Percentiles rank a stretch among this genome's conserved stretches.
These are phyloP conservation scores for Heimioporus sp. DNA, from an alignment of 768 basidiomycete species.

Conservation along the genomic window DNA sequence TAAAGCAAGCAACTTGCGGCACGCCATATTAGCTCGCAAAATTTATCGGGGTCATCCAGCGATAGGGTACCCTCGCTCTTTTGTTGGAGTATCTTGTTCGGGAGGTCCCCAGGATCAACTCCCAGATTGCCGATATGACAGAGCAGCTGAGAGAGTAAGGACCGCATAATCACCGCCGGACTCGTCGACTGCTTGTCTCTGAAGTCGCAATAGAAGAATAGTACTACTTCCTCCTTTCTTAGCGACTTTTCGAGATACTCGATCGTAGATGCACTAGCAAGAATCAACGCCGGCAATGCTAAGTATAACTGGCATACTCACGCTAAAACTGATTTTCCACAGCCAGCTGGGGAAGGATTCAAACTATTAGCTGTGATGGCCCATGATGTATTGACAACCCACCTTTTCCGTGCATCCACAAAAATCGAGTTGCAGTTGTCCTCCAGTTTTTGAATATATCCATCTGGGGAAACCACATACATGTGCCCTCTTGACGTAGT, in stretches of 20 bases:
- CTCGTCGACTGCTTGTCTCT: background rate
- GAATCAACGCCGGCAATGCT: background rate
- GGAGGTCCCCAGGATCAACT: background rate
- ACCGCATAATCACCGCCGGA: slow-evolving; percentile 1
- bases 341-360: background rate
- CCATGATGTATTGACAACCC: background rate
- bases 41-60: background rate
- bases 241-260: background rate
- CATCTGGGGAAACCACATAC: background rate
- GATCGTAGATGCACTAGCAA: slow-evolving; percentile 1
- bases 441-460: background rate
- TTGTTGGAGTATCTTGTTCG: background rate
- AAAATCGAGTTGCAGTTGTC: background rate
- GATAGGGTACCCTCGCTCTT: background rate
- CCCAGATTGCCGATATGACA: background rate
- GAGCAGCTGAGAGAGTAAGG: background rate
- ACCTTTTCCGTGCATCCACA: slow-evolving; percentile 6
- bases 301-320: background rate
- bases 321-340: slow-evolving; percentile 2
- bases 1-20: background rate
- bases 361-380: background rate
- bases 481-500: slow-evolving; percentile 1
- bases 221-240: background rate
- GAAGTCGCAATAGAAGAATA: slow-evolving; percentile 7
- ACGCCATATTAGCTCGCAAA: background rate